These are phyloP conservation scores for Alternaria longipes DNA, from an alignment of 2,329 filamentous ascomycete genomes.

Conservation along the genomic window DNA sequence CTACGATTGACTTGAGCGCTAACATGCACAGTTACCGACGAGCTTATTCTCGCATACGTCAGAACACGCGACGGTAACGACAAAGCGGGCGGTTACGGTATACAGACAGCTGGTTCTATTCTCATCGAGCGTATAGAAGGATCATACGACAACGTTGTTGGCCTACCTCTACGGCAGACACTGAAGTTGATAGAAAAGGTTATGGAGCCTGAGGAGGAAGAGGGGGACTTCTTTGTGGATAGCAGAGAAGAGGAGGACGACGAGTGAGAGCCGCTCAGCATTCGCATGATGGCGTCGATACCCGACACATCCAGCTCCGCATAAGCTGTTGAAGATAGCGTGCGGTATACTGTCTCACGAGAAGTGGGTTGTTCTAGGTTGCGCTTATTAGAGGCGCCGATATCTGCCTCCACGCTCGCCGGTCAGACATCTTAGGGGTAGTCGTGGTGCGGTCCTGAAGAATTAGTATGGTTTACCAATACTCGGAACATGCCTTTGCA, in stretches of 20 bases:
- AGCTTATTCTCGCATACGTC: slow-evolving; percentile 82
- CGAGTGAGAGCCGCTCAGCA: not conserved
- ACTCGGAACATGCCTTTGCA: not conserved
- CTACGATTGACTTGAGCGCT: not conserved
- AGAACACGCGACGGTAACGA: slow-evolving; percentile 90
- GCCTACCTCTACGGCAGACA: slow-evolving; percentile 80
- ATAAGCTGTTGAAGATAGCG: not conserved
- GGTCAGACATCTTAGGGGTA: not conserved
- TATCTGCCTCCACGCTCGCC: not conserved
- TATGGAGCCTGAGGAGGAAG: slow-evolving; percentile 71
- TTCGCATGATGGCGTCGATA: not conserved
- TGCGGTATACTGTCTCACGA: not conserved
- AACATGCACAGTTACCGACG: slow-evolving; percentile 69
- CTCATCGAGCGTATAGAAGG: slow-evolving; percentile 90
- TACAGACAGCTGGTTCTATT: slow-evolving; percentile 88
- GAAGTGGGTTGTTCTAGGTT: not conserved
- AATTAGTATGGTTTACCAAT: not conserved
- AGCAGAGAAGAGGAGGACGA: slow-evolving; percentile 22
- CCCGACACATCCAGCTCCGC: not conserved
- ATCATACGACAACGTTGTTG: slow-evolving; percentile 92
- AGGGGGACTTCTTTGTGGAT: slow-evolving; percentile 42
- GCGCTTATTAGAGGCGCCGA: not conserved
- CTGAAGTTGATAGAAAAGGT: slow-evolving; percentile 87
- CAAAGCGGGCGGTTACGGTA: slow-evolving; percentile 94
- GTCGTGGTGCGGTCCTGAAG: not conserved